phyloP scores from a whole-genome alignment of 2,329 filamentous ascomycete genomes.

The Emergomyces africanus region DNA sequence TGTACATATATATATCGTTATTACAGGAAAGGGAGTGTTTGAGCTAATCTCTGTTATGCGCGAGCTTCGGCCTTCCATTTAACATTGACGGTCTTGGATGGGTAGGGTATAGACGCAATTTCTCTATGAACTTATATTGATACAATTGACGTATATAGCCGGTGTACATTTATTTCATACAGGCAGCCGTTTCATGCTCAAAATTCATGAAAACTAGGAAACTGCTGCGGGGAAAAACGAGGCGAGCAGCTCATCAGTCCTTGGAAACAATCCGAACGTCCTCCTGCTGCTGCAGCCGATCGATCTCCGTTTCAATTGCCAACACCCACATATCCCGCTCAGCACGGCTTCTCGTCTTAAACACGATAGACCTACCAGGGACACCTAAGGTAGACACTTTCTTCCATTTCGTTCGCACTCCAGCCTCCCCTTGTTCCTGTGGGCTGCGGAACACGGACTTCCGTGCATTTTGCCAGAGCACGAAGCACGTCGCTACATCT shows the following conservation, averaged over 20 bases:
- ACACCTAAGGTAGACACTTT: conserved; percentile 49
- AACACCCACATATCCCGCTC: conserved; percentile 58
- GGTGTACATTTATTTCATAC: background rate
- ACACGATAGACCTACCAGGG: conserved; percentile 51
- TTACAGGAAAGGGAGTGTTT: background rate
- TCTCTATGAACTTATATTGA: background rate
- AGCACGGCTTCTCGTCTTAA: conserved; percentile 50
- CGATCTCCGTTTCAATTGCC: conserved; percentile 53
- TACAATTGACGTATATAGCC: background rate
- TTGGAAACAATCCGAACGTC: conserved; percentile 36
- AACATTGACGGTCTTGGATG: background rate
- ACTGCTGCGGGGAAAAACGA: background rate
- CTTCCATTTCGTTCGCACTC: conserved; percentile 36
- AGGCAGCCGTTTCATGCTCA: background rate
- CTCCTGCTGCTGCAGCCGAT: conserved; percentile 40
- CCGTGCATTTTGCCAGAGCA: conserved; percentile 50
- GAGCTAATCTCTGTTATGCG: background rate
- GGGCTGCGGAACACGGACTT: conserved; percentile 42
- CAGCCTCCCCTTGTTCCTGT: conserved; percentile 20
- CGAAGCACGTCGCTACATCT: conserved; percentile 54
- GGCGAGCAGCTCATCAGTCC: background rate
- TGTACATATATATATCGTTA: background rate
- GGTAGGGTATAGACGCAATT: background rate
- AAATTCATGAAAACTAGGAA: background rate
- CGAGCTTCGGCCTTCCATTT: background rate